phyloP scores from a whole-genome alignment of 139 green algal species.

The Closterium sp. region DNA sequence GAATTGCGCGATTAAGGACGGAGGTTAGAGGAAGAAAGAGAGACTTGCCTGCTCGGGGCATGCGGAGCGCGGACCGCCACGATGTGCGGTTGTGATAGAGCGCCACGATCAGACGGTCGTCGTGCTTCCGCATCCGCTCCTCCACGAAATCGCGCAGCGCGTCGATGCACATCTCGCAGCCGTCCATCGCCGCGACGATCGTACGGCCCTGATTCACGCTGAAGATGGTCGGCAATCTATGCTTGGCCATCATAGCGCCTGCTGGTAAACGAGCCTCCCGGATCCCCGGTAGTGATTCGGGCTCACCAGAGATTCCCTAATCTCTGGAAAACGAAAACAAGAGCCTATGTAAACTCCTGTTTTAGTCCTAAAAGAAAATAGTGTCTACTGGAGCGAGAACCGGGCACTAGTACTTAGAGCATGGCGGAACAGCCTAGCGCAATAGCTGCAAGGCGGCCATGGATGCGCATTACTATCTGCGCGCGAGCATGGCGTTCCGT shows the following conservation, averaged over 20 bases:
- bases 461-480: no score
- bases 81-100: not conserved
- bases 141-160: not conserved
- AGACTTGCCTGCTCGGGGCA: not conserved
- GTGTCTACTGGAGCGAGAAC: no score
- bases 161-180: not conserved
- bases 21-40: not conserved
- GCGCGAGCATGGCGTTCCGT: not conserved
- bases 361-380: no score
- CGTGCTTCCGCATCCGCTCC: not conserved
- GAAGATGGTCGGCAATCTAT: not conserved
- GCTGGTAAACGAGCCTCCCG: no score
- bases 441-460: not conserved
- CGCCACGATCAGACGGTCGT: conserved; percentile 1
- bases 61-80: not conserved
- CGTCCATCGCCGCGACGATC: not conserved
- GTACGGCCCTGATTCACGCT: not conserved
- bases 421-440: not conserved
- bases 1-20: not conserved
- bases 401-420: no score
- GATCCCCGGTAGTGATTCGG: no score
- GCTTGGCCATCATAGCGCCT: not conserved
- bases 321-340: no score
- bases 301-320: not conserved
- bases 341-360: not conserved